Conservation (phyloP, 2,329 filamentous ascomycete species). For the Aspergillus felis region DNA sequence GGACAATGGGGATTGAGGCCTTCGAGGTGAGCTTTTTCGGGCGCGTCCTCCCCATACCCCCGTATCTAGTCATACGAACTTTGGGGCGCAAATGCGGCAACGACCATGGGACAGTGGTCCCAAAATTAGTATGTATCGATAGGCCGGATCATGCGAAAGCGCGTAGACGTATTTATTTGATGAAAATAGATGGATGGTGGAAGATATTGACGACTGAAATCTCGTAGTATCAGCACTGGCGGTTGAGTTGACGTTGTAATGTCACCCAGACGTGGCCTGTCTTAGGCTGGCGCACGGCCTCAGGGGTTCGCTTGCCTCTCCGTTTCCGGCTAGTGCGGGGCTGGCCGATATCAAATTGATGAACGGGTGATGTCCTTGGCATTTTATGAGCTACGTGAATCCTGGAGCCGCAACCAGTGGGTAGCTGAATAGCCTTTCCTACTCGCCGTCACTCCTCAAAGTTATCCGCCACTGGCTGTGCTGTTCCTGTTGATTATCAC, state of each 20-base stretch:
- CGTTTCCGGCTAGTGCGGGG: slow-evolving; percentile 41
- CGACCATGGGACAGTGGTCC: slow-evolving; percentile 48
- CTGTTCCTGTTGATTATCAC: neutral
- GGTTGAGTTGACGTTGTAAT: slow-evolving; percentile 45
- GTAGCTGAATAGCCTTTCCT: neutral
- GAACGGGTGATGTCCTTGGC: slow-evolving; percentile 13
- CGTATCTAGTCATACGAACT: slow-evolving; percentile 43
- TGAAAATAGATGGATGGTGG: slow-evolving; percentile 50
- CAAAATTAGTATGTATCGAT: slow-evolving; percentile 63
- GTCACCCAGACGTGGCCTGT: slow-evolving; percentile 38
- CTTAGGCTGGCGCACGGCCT: slow-evolving; percentile 40
- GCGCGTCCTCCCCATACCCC: slow-evolving; percentile 47
- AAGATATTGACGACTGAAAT: slow-evolving; percentile 33
- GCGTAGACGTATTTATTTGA: slow-evolving; percentile 52
- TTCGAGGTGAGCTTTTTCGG: slow-evolving; percentile 80
- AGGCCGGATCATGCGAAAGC: slow-evolving; percentile 55
- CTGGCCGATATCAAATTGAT: slow-evolving; percentile 40
- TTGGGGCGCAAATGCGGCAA: slow-evolving; percentile 35
- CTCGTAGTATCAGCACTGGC: slow-evolving; percentile 31
- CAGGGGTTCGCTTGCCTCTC: slow-evolving; percentile 42
- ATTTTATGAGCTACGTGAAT: slow-evolving; percentile 3
- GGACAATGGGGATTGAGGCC: slow-evolving; percentile 79
- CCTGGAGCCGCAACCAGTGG: neutral
- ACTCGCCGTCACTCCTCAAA: neutral
- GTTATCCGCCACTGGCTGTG: neutral